Base-by-base conservation (phyloP, 768 basidiomycete genomes). In the Sarcodon sp. region DNA sequence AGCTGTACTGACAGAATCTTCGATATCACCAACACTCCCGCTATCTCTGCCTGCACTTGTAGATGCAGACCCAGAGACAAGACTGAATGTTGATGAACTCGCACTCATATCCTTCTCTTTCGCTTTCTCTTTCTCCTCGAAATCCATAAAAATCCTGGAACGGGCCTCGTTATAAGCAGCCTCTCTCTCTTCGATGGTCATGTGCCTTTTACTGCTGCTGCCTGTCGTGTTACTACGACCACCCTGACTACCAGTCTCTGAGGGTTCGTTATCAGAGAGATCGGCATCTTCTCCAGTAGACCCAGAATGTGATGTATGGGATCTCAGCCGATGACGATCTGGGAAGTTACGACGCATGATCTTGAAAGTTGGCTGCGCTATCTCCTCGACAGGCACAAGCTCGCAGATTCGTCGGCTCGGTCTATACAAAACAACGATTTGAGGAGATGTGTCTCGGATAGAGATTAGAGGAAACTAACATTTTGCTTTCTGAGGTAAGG, bases 141-240 rank as follows among this genome's bases (percentile, higher is more conserved):
- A 87, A 53, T 66, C 81, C 77, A 86, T 83, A 66, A 91, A 91
- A 54, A 91, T 91, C 48, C 88, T 76, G 35, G 79, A 82, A 43
- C 89, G 77, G 31, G 88, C 88, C 62, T 87, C 80, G 47, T 86
- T 84, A 55, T 91, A 91, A n/a, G 87, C 89, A 0, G 85, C 89
- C 58, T 86, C 87, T 33, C 88, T 82, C 61, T 91, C 81, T 57
- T 86, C 83, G 18, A 91, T 80, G 2, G 89, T 89, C 68, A 79
- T 77, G 32, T 74, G 73, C 58, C 83, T 80, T 67, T 82, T 87
- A 56, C 64, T 73, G 51, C 75, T 69, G 44, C 53, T 51, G 35
- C 73, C 75, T 4, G 79, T 76, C 16, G 73, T 67, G 56, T 72
- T 83, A 60, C 82, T 83, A 45, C 79, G 73, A 15, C 77, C 80